Percentiles rank a stretch among this genome's conserved stretches.
These are phyloP conservation scores for Pleomassaria siparia DNA, from an alignment of 2,329 filamentous ascomycete genomes.

Conservation along the genomic window DNA sequence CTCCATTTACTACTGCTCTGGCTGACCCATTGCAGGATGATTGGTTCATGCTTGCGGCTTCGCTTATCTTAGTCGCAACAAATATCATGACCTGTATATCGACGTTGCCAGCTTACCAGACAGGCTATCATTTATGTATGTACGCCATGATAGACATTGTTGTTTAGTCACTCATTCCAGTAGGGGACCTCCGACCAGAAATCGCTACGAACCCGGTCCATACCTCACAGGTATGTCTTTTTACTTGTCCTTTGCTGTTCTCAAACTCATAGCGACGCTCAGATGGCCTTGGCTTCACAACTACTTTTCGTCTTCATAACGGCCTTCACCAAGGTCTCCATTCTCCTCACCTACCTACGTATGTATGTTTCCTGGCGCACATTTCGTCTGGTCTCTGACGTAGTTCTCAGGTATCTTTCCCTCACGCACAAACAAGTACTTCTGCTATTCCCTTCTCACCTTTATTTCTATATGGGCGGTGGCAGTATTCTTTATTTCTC, in stretches of 20 bases:
- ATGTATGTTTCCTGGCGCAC: conserved; percentile 14
- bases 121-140: neutral
- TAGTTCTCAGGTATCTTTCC: neutral
- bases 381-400: conserved; percentile 2
- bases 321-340: neutral
- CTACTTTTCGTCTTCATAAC: neutral
- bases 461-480: conserved; percentile 23
- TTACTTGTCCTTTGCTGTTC: conserved; percentile 3
- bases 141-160: neutral
- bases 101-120: neutral
- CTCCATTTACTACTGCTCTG: neutral
- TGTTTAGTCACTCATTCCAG: conserved; percentile 5
- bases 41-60: neutral
- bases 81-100: neutral
- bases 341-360: neutral
- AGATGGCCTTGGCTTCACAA: neutral
- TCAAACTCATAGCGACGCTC: neutral
- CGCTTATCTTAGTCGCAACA: neutral
- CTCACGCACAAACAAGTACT: conserved; percentile 25
- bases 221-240: conserved; percentile 5
- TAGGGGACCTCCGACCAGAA: conserved; percentile 3
- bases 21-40: conserved; percentile 2
- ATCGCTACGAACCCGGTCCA: conserved; percentile 3
- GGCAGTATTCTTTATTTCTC: conserved; percentile 24
- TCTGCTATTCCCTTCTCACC: conserved; percentile 27